phyloP scores from a whole-genome alignment of 2,329 filamentous ascomycete species.

The Coniella vitis region DNA sequence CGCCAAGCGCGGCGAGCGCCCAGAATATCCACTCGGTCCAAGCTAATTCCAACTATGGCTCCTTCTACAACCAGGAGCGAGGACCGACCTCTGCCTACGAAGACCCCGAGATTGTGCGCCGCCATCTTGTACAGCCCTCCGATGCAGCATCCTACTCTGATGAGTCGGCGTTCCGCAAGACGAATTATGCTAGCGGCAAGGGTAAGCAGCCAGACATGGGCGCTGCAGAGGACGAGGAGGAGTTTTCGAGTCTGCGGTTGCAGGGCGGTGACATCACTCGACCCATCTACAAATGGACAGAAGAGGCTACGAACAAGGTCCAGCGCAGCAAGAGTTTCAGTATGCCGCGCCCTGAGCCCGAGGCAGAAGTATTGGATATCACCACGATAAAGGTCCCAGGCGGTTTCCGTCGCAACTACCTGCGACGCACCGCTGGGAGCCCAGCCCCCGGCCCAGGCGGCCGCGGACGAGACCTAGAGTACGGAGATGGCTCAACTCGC shows the following conservation, averaged over 20 bases:
- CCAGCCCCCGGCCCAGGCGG: slow-evolving; percentile 38
- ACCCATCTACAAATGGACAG: slow-evolving; percentile 94
- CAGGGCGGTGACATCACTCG: slow-evolving; percentile 93
- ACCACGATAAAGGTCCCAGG: slow-evolving; percentile 88
- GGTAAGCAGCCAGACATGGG: slow-evolving; percentile 45
- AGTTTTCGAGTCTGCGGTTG: slow-evolving; percentile 87
- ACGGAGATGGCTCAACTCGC: slow-evolving; percentile 30
- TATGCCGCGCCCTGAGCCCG: slow-evolving; percentile 67
- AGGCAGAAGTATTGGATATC: slow-evolving; percentile 77
- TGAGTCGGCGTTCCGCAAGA: slow-evolving; percentile 32
- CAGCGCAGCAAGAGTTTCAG: slow-evolving; percentile 86
- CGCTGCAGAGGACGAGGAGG: slow-evolving; percentile 54
- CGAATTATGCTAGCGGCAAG: slow-evolving; percentile 35
- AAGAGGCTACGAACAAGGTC: slow-evolving; percentile 68
- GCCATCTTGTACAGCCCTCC: slow-evolving; percentile 73
- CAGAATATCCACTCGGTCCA: slow-evolving; percentile 42
- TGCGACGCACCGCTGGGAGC: slow-evolving; percentile 68
- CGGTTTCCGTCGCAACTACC: slow-evolving; percentile 84
- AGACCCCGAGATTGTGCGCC: slow-evolving; percentile 83
- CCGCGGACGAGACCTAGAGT: slow-evolving; percentile 35
- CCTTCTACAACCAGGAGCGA: slow-evolving; percentile 65
- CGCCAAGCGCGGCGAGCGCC: slow-evolving; percentile 46
- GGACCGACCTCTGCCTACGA: slow-evolving; percentile 60
- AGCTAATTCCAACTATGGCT: slow-evolving; percentile 69
- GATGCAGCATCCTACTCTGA: slow-evolving; percentile 41